phyloP scores from a whole-genome alignment of 2,329 filamentous ascomycete genomes.

The Diaporthe helianthi region DNA sequence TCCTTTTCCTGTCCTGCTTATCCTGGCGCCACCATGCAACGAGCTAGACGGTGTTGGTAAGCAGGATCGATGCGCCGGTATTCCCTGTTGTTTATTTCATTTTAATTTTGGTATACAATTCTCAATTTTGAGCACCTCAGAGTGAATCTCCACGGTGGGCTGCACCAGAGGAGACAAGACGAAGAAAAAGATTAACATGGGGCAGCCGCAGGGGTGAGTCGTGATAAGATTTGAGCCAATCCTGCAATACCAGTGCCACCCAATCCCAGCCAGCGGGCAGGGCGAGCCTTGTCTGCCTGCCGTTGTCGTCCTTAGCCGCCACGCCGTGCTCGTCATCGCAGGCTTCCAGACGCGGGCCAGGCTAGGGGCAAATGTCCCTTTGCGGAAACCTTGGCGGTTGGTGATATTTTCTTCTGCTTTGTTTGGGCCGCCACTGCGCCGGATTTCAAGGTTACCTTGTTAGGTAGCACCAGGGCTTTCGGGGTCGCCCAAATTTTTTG shows the following conservation, averaged over 20 bases:
- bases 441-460: neutral
- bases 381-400: neutral
- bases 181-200: neutral
- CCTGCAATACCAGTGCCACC: neutral
- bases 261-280: neutral
- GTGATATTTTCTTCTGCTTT: neutral
- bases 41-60: neutral
- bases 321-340: constrained; percentile 12
- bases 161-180: too few relatives aligned
- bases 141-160: neutral
- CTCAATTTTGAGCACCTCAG: neutral
- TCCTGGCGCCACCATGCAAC: neutral
- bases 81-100: neutral
- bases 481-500: neutral
- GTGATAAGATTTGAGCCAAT: neutral
- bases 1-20: neutral
- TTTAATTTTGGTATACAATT: neutral
- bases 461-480: neutral
- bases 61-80: neutral
- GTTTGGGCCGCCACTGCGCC: neutral
- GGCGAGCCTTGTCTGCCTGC: neutral
- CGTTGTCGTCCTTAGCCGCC: constrained; percentile 5
- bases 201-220: neutral
- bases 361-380: neutral
- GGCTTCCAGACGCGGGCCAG: neutral